phyloP scores from a whole-genome alignment of 176 grass and related monocot genomes.

The Ensete glaucum region DNA sequence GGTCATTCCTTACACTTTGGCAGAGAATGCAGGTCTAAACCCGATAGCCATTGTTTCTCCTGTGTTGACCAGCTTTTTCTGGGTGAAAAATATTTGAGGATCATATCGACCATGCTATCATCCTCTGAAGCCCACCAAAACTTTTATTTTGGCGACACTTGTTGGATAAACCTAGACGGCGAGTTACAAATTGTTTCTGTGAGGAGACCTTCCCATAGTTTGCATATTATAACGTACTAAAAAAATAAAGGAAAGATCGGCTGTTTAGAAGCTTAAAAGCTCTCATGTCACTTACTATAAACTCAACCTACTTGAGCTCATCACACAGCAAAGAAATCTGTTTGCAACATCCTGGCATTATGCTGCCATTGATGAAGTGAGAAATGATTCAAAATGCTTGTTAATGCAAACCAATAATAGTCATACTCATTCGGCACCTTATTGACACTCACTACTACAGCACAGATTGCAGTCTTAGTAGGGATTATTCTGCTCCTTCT shows the following conservation, averaged over 20 bases:
- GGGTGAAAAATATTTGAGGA: too few relatives aligned
- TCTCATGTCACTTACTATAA: too few relatives aligned
- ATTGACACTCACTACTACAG: background rate
- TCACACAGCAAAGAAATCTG: background rate
- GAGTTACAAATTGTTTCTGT: too few relatives aligned
- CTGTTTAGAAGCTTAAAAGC: too few relatives aligned
- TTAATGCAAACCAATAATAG: background rate
- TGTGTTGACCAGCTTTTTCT: too few relatives aligned
- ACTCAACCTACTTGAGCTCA: background rate
- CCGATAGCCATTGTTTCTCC: slow-evolving; percentile 44
- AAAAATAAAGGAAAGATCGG: too few relatives aligned
- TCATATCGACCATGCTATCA: too few relatives aligned
- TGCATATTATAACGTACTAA: too few relatives aligned
- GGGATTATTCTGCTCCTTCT: background rate
- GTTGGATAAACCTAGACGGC: too few relatives aligned
- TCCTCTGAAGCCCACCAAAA: too few relatives aligned
- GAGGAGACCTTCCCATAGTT: too few relatives aligned
- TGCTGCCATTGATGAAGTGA: background rate
- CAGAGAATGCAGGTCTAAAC: slow-evolving; percentile 80
- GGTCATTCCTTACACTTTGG: slow-evolving; percentile 75
- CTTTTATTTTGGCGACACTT: too few relatives aligned
- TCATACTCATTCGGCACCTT: background rate
- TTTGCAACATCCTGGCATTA: background rate
- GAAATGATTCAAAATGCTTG: background rate
- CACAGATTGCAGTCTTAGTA: background rate